Evolutionary conservation across 192 early-diverging fungal species (phyloP), one percentile per base, ranked within the genome.

Genomic region (Podila epicladia): DNA sequence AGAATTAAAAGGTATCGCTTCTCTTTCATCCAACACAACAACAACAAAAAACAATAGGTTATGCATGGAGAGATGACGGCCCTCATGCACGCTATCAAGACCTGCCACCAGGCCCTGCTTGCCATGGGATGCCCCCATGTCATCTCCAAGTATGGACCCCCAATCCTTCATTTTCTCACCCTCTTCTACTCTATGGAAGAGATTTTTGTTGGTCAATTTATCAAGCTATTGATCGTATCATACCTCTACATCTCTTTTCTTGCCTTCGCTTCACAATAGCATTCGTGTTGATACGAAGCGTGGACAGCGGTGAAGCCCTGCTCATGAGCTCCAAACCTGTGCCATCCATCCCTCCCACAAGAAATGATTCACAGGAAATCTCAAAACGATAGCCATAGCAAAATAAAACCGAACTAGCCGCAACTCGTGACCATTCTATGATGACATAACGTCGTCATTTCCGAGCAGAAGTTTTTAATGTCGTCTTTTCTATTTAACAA

Each of bases 31-130:
- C 17, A 53, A 53, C n/a, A 20, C 4, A 63, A 2, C 4, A 63
- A 37, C 33, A 37, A 37, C 4, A 37, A 37, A 37, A 9, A 37
- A 8, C 35, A 37, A 37, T 22, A 67, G 65, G 41, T 53, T 4
- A 72, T 72, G 45, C 31, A 64, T 4, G 70, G 70, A 3, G 70
- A 72, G 12, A 72, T 57, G 62, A 38, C 33, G 26, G 62, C 62
- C 5, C 33, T 72, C 49, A 64, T 64, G 70, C 29, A 58, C 17
- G 70, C 70, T 5, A 37, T 72, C 70, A 72, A 72, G 24, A 7
- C 32, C 41, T 72, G 60, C 48, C 62, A 72, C 37, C 32, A 57
- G 22, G 70, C 62, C 26, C 12, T 41, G 32, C 70, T 55, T 24
- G 33, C 50, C 9, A n/a, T 64, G 62, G 70, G 70, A 15, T 57